Percentiles rank a stretch among this genome's conserved stretches.
These are phyloP conservation scores for Graphium sp. DNA, from an alignment of 2,329 filamentous ascomycete species.

Conservation along the genomic window DNA sequence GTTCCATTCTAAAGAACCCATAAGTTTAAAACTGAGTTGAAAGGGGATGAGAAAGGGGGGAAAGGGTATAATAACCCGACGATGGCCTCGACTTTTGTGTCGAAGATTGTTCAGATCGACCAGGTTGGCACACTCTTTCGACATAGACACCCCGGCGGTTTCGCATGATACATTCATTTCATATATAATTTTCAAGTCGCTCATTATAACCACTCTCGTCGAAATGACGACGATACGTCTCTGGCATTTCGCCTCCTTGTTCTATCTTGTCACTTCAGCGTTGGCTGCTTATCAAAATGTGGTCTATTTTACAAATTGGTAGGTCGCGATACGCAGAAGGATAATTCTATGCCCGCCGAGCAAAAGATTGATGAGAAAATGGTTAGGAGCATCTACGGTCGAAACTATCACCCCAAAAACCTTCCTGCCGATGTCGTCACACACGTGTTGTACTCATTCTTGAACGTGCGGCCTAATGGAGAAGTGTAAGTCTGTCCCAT, in stretches of 20 bases:
- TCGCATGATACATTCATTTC: too few relatives aligned
- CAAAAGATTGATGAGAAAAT: background rate
- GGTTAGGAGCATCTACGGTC: conserved; percentile 52
- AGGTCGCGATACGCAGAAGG: conserved; percentile 4
- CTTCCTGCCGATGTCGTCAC: conserved; percentile 55
- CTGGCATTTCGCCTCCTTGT: conserved; percentile 3
- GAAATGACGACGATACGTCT: conserved; percentile 1
- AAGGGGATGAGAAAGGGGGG: too few relatives aligned
- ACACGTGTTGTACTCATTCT: conserved; percentile 68
- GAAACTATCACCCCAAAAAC: conserved; percentile 56
- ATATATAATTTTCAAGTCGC: background rate
- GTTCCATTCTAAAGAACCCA: too few relatives aligned
- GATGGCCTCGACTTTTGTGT: too few relatives aligned
- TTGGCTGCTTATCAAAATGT: conserved; percentile 3
- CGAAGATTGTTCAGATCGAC: too few relatives aligned
- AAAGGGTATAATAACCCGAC: too few relatives aligned
- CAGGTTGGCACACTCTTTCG: too few relatives aligned
- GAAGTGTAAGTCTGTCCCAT: too few relatives aligned
- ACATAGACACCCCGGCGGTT: too few relatives aligned
- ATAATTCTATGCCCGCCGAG: background rate
- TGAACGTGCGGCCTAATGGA: conserved; percentile 54
- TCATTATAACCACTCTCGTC: background rate
- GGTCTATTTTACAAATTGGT: conserved; percentile 6
- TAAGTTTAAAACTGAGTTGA: too few relatives aligned
- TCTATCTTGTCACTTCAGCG: background rate